These are phyloP conservation scores for Cordyceps javanica DNA, from an alignment of 2,329 filamentous ascomycete genomes.

Conservation along the genomic window DNA sequence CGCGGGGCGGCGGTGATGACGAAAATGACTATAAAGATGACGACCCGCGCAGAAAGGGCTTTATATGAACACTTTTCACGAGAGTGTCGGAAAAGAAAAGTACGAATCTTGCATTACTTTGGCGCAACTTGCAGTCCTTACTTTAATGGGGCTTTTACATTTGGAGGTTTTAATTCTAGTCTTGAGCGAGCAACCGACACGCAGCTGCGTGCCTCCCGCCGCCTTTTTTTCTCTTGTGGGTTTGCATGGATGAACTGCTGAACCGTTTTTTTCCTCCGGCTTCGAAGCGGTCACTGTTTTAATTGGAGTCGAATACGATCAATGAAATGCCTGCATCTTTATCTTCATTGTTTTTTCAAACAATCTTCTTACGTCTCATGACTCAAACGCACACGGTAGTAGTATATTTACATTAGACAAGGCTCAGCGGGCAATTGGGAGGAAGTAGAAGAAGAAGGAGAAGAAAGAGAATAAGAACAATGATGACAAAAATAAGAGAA, in stretches of 20 bases:
- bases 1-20: slow-evolving; percentile 13
- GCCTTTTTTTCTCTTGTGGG: not conserved
- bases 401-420: not conserved
- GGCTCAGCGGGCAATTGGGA: not conserved
- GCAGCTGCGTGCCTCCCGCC: not conserved
- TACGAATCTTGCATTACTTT: slow-evolving; percentile 1
- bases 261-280: not conserved
- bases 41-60: not conserved
- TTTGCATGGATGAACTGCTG: not conserved
- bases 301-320: not conserved
- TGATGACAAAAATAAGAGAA: not conserved
- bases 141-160: not conserved
- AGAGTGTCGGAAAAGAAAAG: not conserved
- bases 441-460: not conserved
- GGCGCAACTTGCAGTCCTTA: not conserved
- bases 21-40: slow-evolving; percentile 1
- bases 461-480: not conserved
- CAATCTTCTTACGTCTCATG: not conserved
- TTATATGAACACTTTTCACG: not conserved
- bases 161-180: not conserved
- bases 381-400: not conserved
- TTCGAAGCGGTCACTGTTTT: not conserved
- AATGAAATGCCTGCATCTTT: not conserved
- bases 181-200: not conserved
- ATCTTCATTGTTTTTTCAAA: not conserved